Conservation (phyloP, 2,329 filamentous ascomycete species). For the Colletotrichum truncatum region DNA sequence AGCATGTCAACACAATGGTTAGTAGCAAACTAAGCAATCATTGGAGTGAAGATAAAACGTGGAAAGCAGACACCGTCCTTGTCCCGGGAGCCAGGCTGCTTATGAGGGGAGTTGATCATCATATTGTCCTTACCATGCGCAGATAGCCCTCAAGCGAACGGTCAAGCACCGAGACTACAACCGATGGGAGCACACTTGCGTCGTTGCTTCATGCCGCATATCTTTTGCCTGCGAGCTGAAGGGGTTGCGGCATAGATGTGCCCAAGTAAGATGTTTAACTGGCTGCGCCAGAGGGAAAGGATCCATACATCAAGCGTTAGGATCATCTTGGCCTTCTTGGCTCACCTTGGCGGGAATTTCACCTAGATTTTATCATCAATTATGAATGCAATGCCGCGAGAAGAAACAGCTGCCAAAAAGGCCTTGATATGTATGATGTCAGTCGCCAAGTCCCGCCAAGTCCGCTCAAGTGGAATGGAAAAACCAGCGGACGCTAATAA, state of each 20-base stretch:
- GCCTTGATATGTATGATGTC: too few species aligned
- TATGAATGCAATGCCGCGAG: too few species aligned
- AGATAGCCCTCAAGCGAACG: not conserved
- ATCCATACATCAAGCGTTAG: slow-evolving; percentile 14
- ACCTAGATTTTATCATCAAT: too few species aligned
- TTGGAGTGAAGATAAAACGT: not conserved
- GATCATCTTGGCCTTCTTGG: slow-evolving; percentile 15
- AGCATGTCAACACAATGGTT: not conserved
- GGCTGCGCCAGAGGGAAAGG: not conserved
- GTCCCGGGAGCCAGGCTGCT: not conserved
- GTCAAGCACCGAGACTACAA: not conserved
- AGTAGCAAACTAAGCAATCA: not conserved
- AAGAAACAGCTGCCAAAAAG: too few species aligned
- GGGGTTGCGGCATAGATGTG: not conserved
- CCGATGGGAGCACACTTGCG: not conserved
- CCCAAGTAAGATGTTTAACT: not conserved
- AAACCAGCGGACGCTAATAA: too few species aligned
- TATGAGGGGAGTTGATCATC: too few species aligned
- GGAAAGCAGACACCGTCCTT: too few species aligned
- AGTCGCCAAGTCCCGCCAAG: too few species aligned
- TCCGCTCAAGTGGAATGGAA: too few species aligned
- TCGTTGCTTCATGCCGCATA: not conserved
- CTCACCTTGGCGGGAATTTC: not conserved
- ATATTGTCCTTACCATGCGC: not conserved
- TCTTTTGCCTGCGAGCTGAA: not conserved